Percentiles rank a stretch among this genome's conserved stretches.
Evolutionary conservation across 169 alveolate genomes (phyloP).

Genomic region (Blepharisma undulans): DNA sequence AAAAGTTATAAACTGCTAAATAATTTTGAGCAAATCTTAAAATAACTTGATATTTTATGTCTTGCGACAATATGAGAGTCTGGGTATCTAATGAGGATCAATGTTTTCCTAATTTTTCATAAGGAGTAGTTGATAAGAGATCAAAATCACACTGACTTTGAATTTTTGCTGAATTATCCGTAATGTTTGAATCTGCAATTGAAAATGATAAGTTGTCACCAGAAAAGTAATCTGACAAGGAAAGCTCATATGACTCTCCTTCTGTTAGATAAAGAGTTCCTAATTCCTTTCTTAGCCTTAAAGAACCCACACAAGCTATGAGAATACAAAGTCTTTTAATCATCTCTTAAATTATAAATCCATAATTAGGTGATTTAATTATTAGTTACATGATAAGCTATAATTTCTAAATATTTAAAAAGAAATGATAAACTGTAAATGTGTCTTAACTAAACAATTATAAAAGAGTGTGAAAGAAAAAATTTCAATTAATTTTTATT

Average conservation of each 20-base stretch:
- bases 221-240: not conserved
- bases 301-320: not conserved
- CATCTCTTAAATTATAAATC: too few species aligned
- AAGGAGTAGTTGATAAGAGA: not conserved
- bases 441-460: too few species aligned
- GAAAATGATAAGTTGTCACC: not conserved
- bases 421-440: too few species aligned
- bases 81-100: not conserved
- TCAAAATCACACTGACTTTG: not conserved
- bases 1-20: not conserved
- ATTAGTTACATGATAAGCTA: too few species aligned
- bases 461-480: too few species aligned
- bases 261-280: not conserved
- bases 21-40: not conserved
- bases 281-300: not conserved
- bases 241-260: not conserved
- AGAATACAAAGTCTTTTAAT: too few species aligned
- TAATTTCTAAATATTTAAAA: too few species aligned
- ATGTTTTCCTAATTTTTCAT: not conserved
- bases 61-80: not conserved
- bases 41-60: not conserved
- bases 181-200: not conserved
- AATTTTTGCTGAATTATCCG: not conserved
- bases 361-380: too few species aligned
- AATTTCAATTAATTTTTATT: too few species aligned